Evolutionary conservation across 768 basidiomycete genomes (phyloP), one percentile per base, ranked within the genome.

Genomic region (Naganishia randhawae): DNA sequence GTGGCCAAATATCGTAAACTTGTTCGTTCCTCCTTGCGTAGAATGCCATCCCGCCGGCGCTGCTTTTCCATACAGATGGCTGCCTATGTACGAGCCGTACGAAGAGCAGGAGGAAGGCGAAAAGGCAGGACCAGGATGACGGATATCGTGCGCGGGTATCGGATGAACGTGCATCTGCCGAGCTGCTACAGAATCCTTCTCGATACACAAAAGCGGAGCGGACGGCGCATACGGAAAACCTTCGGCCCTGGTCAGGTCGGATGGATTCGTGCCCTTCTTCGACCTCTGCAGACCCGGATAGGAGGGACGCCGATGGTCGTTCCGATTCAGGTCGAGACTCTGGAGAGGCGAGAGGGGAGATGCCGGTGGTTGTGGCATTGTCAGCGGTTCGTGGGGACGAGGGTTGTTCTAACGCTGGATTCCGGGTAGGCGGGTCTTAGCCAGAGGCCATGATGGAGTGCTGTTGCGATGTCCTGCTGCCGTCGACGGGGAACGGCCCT

Each of bases 11-110:
- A n/a, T n/a, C n/a, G n/a, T n/a, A n/a, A n/a, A n/a, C n/a, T n/a
- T n/a, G n/a, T n/a, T n/a, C n/a, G n/a, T n/a, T n/a, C n/a, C n/a
- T n/a, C n/a, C n/a, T n/a, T n/a, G n/a, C n/a, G n/a, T n/a, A n/a
- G n/a, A n/a, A n/a, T 48, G 45, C 45, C 45, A 48, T 48, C 45
- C 45, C 7, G 45, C 19, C 14, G 14, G 14, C 13, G 45, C 19
- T 48, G 45, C 45, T 48, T 48, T 48, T 48, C 45, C 45, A 22
- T 55, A 55, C 0, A 55, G 33, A 14, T 55, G 54, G 22, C 54
- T 55, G 5, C 54, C 54, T 32, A 55, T 55, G 33, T 33, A 55
- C 13, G 54, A 55, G 31, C 54, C 54, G 33, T 55, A 55, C 10
- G 54, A 55, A 2, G 54, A 55, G 13, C 45, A 48, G 6, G 45